These are phyloP conservation scores for Ophiostoma pallidulum DNA, from an alignment of 2,329 filamentous ascomycete species.

Conservation along the genomic window DNA sequence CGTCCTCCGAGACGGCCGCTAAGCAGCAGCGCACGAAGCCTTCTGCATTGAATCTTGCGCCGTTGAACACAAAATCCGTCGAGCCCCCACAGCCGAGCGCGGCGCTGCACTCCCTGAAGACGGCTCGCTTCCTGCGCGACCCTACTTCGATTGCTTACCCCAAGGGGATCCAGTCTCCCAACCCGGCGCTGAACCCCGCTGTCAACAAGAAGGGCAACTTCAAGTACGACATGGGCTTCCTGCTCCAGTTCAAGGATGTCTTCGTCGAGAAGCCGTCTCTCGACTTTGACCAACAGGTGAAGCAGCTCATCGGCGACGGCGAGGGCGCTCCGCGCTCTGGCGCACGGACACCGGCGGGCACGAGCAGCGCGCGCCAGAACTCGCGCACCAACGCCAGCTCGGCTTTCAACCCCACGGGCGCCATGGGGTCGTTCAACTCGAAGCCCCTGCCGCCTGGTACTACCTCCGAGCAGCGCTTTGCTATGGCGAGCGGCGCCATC, in stretches of 20 bases:
- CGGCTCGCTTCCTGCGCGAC: slow-evolving; percentile 76
- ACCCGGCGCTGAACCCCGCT: slow-evolving; percentile 77
- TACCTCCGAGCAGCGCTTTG: slow-evolving; percentile 69
- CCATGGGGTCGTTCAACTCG: slow-evolving; percentile 64
- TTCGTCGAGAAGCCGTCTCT: slow-evolving; percentile 95
- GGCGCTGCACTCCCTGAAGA: slow-evolving; percentile 86
- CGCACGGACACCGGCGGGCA: slow-evolving; percentile 45
- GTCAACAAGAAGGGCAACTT: slow-evolving; percentile 73
- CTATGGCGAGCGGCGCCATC: slow-evolving; percentile 47
- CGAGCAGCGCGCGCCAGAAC: slow-evolving; percentile 37
- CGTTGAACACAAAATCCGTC: slow-evolving; percentile 70
- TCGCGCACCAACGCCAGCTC: slow-evolving; percentile 27
- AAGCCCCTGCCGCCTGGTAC: slow-evolving; percentile 63
- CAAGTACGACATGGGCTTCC: slow-evolving; percentile 91
- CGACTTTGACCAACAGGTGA: slow-evolving; percentile 89
- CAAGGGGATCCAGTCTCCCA: slow-evolving; percentile 73
- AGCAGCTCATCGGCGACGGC: slow-evolving; percentile 71
- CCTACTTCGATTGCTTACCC: slow-evolving; percentile 72
- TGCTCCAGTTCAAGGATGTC: slow-evolving; percentile 90
- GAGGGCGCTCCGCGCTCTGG: slow-evolving; percentile 51
- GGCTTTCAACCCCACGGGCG: slow-evolving; percentile 13
- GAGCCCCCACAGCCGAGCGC: slow-evolving; percentile 91
- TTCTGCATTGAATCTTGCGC: slow-evolving; percentile 74
- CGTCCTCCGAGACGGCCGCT: slow-evolving; percentile 30
- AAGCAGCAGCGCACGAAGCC: slow-evolving; percentile 66